Base-by-base conservation (phyloP, 148 eudicot species). In the Nepenthes gracilis region DNA sequence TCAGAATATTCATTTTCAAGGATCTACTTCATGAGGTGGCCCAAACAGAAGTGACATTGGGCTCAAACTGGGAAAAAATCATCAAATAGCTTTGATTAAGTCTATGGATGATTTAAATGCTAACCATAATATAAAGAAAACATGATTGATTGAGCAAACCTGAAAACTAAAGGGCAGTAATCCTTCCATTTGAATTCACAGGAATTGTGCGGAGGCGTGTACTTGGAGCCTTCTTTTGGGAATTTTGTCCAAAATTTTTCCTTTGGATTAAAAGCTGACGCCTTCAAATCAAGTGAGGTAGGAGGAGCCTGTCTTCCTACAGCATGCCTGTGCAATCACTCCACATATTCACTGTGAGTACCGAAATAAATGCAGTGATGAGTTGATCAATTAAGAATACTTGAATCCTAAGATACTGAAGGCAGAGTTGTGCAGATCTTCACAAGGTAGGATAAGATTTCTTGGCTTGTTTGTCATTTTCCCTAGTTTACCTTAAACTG, bases 101-200 rank as follows among this genome's bases (percentile, higher is more conserved):
- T 52, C 23, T 32, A 52, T 52, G 55, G 8, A 52, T n/a, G 55
- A 14, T 8, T 40, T 5, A 50, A 50, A 52, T 52, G 55, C 15
- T 52, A 40, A 3, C 45, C 45, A 40, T 40, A 40, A 3, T 40
- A 40, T 4, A 0, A 40, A 40, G 45, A 40, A 40, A 3, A 40
- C 8, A 40, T 40, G 45, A 40, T 40, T 40, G 45, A 56, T 61
- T 54, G 71, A 45, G 36, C 65, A 64, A 36, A 94, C 99, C 99
- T 86, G 82, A 94, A 94, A 62, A 94, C 99, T 69, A 84, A 74
- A 52, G 99, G 99, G 57, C 97, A 94, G 35, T 94, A 94, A 58
- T 94, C 99, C 58, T 94, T 94, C 99, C 99, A 94, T 67, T 79
- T 81, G 59, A 94, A 94, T 54, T 94, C 99, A 61, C 78, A 77